Evolutionary conservation across 2,329 filamentous ascomycete genomes (phyloP).

Genomic region (Fusarium nygamai): DNA sequence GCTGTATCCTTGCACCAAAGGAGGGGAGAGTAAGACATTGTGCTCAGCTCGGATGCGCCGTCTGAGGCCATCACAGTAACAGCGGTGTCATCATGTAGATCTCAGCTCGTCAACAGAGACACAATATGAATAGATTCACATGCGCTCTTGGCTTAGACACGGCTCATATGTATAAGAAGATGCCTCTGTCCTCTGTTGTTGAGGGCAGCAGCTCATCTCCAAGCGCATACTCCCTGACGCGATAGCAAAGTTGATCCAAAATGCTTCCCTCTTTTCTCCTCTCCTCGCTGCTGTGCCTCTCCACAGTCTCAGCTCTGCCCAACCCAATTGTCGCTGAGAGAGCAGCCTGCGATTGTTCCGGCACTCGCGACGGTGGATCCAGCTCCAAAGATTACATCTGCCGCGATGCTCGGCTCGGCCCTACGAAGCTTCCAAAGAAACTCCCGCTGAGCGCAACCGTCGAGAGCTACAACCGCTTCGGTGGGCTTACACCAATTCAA

Average conservation of each 20-base stretch:
- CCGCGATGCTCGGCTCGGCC: slow-evolving; percentile 51
- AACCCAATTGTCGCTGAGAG: neutral
- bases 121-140: neutral
- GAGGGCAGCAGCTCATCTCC: neutral
- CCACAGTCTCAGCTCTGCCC: slow-evolving; percentile 25
- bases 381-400: slow-evolving; percentile 46
- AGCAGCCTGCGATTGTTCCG: slow-evolving; percentile 35
- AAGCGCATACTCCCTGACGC: neutral
- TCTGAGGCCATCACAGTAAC: slow-evolving; percentile 3
- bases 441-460: slow-evolving; percentile 47
- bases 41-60: neutral
- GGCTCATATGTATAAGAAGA: slow-evolving; percentile 6
- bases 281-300: slow-evolving; percentile 22
- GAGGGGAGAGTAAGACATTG: slow-evolving; percentile 7
- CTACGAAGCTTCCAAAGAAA: slow-evolving; percentile 46
- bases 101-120: neutral
- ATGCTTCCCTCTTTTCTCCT: slow-evolving; percentile 34
- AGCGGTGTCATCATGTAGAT: slow-evolving; percentile 11
- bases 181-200: accelerated
- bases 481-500: slow-evolving; percentile 51
- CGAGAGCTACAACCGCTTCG: slow-evolving; percentile 52
- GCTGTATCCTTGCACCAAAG: neutral
- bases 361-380: slow-evolving; percentile 31
- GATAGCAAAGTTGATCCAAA: neutral
- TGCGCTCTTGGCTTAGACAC: neutral